These are phyloP conservation scores for Paracorniculantispora psalliotae DNA, from an alignment of 2,329 filamentous ascomycete genomes.

Conservation along the genomic window DNA sequence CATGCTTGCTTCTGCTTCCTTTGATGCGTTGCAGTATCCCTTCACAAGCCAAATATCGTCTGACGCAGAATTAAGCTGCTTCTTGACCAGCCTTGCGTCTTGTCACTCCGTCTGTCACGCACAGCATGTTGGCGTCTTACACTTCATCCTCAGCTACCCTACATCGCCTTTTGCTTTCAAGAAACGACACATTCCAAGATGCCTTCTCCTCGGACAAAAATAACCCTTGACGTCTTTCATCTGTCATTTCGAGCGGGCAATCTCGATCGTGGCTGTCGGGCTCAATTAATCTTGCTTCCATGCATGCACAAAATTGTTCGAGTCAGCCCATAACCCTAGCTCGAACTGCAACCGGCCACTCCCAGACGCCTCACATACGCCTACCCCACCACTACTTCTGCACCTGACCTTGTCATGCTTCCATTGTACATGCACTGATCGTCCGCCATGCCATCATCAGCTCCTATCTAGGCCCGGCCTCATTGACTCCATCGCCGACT, in stretches of 20 bases:
- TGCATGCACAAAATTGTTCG: not conserved
- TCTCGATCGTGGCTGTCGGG: not conserved
- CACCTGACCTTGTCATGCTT: conserved; percentile 10
- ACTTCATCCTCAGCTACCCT: too few relatives aligned
- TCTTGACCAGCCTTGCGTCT: too few relatives aligned
- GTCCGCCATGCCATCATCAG: not conserved
- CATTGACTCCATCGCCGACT: not conserved
- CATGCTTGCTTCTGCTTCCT: too few relatives aligned
- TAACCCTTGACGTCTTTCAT: not conserved
- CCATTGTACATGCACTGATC: not conserved
- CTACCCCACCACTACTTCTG: not conserved
- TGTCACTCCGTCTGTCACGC: too few relatives aligned
- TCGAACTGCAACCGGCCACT: not conserved
- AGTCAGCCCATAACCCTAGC: not conserved
- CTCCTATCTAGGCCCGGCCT: not conserved
- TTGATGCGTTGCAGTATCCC: too few relatives aligned
- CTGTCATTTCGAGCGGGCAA: not conserved
- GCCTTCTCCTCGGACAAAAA: not conserved
- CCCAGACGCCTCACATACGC: not conserved
- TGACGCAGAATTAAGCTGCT: too few relatives aligned
- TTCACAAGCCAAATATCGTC: too few relatives aligned
- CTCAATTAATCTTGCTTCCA: not conserved
- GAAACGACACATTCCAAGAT: not conserved
- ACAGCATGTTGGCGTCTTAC: too few relatives aligned
- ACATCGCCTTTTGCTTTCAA: not conserved